Evolutionary conservation across 352 stramenopile species (phyloP).

Genomic region (Pythium dissotocum): DNA sequence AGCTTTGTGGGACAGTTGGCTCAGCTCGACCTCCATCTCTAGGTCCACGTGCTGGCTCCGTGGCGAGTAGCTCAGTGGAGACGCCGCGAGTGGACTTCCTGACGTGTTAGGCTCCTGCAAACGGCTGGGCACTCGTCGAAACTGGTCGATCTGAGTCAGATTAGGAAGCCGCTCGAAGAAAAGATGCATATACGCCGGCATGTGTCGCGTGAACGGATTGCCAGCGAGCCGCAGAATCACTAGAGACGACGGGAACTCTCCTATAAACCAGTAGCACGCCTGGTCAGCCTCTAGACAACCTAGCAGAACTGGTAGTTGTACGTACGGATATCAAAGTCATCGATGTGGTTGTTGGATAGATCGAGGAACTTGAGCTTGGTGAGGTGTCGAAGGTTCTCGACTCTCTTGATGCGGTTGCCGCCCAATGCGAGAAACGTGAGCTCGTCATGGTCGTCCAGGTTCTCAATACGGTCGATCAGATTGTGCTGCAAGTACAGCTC

Average conservation of each 20-base stretch:
- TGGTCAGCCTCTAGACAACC: neutral
- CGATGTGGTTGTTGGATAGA: slow-evolving; percentile 73
- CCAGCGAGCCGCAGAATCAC: slow-evolving; percentile 49
- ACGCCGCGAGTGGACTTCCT: slow-evolving; percentile 13
- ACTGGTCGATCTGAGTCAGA: slow-evolving; percentile 58
- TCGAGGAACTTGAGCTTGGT: slow-evolving; percentile 78
- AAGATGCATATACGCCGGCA: slow-evolving; percentile 53
- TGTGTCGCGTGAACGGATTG: slow-evolving; percentile 61
- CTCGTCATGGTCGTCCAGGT: slow-evolving; percentile 54
- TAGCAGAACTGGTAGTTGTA: neutral
- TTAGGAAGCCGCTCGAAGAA: slow-evolving; percentile 68
- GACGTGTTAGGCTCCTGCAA: neutral
- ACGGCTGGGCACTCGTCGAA: slow-evolving; percentile 31
- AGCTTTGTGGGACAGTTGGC: slow-evolving; percentile 10
- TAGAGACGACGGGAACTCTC: slow-evolving; percentile 59
- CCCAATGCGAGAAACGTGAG: slow-evolving; percentile 65
- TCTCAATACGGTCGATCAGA: slow-evolving; percentile 59
- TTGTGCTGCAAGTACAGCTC: slow-evolving; percentile 84
- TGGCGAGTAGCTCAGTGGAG: slow-evolving; percentile 24
- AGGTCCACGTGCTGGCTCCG: slow-evolving; percentile 39
- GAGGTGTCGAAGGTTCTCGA: slow-evolving; percentile 60
- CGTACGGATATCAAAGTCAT: slow-evolving; percentile 60
- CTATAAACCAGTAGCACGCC: slow-evolving; percentile 7
- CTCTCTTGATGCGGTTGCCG: slow-evolving; percentile 61
- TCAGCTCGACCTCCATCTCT: slow-evolving; percentile 39